These are phyloP conservation scores for Cylindrotheca closterium DNA, from an alignment of 108 stramenopile genomes.

Conservation along the genomic window DNA sequence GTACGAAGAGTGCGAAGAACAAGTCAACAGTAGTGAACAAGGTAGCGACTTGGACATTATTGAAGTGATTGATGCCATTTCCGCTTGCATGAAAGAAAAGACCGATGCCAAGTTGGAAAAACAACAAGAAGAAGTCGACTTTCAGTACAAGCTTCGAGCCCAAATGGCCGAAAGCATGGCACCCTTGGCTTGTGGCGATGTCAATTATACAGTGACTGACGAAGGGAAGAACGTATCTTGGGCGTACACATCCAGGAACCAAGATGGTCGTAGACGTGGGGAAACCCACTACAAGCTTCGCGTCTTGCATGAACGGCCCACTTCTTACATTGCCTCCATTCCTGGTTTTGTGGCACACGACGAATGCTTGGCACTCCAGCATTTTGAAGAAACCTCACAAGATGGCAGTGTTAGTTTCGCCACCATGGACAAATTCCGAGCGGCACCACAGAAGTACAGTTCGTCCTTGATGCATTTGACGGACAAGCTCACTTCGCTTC, in stretches of 20 bases:
- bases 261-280: constrained; percentile 2
- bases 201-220: constrained; percentile 35
- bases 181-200: constrained; percentile 70
- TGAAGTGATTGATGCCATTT: constrained; percentile 32
- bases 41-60: constrained; percentile 8
- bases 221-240: constrained; percentile 39
- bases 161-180: constrained; percentile 53
- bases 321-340: constrained; percentile 47
- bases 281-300: constrained; percentile 14
- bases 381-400: not conserved
- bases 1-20: constrained; percentile 41
- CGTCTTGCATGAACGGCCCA: constrained; percentile 49
- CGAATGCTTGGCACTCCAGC: constrained; percentile 60
- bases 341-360: constrained; percentile 59
- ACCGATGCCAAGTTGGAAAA: constrained; percentile 39
- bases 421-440: too few species aligned
- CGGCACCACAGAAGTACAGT: too few species aligned
- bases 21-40: not conserved
- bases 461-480: too few species aligned
- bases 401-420: too few species aligned
- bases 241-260: constrained; percentile 11
- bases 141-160: constrained; percentile 50
- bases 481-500: too few species aligned
- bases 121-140: constrained; percentile 59
- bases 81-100: constrained; percentile 52